These are phyloP conservation scores for Pseudogymnoascus sp. DNA, from an alignment of 2,329 filamentous ascomycete species.

Conservation along the genomic window DNA sequence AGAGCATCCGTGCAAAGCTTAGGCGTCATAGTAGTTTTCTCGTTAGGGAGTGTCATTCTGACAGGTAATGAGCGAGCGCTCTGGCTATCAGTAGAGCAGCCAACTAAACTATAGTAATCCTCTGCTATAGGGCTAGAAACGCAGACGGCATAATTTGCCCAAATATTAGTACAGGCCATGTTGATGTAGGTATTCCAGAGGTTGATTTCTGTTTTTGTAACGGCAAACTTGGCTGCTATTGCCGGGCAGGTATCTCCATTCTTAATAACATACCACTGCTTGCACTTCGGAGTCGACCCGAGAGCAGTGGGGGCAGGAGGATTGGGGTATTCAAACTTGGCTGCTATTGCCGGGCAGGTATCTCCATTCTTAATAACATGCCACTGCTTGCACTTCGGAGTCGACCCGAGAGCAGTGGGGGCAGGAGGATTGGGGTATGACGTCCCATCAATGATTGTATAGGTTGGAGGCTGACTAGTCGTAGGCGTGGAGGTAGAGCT, in stretches of 20 bases:
- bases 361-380: not conserved
- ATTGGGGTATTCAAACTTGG: too few relatives aligned
- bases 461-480: not conserved
- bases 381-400: constrained; percentile 6
- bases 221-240: not conserved
- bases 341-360: not conserved
- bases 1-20: too few relatives aligned
- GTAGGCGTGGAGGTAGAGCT: not conserved
- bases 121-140: not conserved
- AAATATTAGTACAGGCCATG: not conserved
- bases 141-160: constrained; percentile 1
- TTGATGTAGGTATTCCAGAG: constrained; percentile 9
- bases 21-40: constrained; percentile 11
- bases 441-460: not conserved
- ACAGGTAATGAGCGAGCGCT: not conserved
- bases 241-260: not conserved
- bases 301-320: not conserved
- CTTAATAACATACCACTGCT: constrained; percentile 2
- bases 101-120: not conserved
- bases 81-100: constrained; percentile 1
- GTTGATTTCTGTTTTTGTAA: not conserved
- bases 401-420: not conserved
- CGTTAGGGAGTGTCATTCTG: not conserved
- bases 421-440: not conserved
- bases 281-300: constrained; percentile 1